Percentiles rank a stretch among this genome's conserved stretches.
Conservation (phyloP, 306 rosid species). For the Inga oerstediana region DNA sequence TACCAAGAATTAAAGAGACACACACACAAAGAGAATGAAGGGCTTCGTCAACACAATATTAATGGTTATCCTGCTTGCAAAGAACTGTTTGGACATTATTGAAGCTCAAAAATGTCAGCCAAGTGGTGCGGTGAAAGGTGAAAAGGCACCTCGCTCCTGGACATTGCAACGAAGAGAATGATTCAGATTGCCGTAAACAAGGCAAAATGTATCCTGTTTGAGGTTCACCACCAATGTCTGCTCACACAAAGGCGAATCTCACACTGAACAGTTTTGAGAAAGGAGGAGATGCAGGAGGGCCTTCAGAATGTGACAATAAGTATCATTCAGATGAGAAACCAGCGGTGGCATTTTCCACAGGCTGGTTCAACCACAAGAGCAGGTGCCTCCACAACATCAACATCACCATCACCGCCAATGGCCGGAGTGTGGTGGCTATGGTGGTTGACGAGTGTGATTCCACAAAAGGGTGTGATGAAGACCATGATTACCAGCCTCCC, state of each 20-base stretch:
- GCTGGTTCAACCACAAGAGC: neutral
- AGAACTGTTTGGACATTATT: too few species aligned
- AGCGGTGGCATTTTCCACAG: neutral
- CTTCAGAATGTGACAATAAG: neutral
- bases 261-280: neutral
- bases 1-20: too few species aligned
- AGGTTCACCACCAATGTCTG: neutral
- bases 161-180: conserved; percentile 27
- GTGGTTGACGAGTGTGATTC: neutral
- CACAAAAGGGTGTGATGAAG: neutral
- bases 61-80: neutral
- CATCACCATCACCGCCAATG: neutral
- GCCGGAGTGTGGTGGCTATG: neutral
- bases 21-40: too few species aligned
- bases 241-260: neutral
- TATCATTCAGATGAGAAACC: neutral
- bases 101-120: neutral
- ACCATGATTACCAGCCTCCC: neutral
- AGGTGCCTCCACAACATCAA: neutral
- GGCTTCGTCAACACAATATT: neutral
- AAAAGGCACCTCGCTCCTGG: conserved; percentile 6
- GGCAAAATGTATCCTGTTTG: conserved; percentile 8
- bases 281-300: neutral
- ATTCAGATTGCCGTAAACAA: conserved; percentile 30
- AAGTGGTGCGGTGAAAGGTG: neutral